Evolutionary conservation across 768 basidiomycete species (phyloP), one percentile per base, ranked within the genome.

Genomic region (Boletus barrowsii): DNA sequence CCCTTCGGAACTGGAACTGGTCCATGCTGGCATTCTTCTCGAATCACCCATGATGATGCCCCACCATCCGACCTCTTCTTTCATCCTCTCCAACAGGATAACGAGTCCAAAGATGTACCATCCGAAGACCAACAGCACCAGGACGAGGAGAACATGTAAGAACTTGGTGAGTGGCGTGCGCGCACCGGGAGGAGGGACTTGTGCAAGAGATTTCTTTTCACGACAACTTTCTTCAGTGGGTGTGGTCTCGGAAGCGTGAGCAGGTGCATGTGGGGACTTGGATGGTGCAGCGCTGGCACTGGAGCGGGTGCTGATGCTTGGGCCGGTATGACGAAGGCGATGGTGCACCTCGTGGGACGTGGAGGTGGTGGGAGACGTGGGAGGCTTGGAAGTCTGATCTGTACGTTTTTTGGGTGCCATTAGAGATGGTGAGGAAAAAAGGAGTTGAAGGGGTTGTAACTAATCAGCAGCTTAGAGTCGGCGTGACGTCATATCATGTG

Each of bases 11-110:
- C 8, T 20, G 36, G 13, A 4, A 4, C 8, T 20, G 36, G 13
- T 33, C 54, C 51, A 60, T n/a, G 33, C 35, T n/a, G 15, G 4
- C 35, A 13, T 40, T 22, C 46, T 42, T 37, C 40, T 51, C 2
- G 45, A 11, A 26, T 54, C 60, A 18, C 48, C 62, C 29, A 35
- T 17, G 9, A 55, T 33, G 40, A 56, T 18, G 5, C 56, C 50
- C 83, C 84, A 84, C 86, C 84, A 84, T 9, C 83, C 82, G 0
- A 81, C 81, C 11, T 78, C 80, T 11, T 81, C 76, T 0, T 73
- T 68, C 35, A 68, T 10, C 61, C 79, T 79, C 73, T 76, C 79
- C 56, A 82, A 73, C 15, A 78, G 40, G 4, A 74, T 45, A 8
- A 76, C 43, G 29, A 77, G 51, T 11, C 79, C 74, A 56, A 80